A percentile compares a stretch with the other conserved stretches of the same genome.
phyloP scores from a whole-genome alignment of 805 yeast species.

The Wickerhamiella qilinensis region DNA sequence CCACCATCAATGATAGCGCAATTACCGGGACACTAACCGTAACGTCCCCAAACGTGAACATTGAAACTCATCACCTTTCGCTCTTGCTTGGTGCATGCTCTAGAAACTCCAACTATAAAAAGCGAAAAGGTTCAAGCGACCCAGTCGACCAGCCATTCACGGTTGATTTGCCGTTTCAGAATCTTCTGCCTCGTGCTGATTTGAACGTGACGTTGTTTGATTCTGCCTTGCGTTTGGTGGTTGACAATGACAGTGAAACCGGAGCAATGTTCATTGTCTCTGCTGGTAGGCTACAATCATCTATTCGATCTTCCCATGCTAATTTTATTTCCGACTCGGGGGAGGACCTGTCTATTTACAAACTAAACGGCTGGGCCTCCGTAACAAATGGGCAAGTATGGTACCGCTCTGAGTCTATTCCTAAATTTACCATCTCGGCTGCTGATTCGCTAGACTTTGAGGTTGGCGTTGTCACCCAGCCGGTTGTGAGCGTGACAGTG shows the following conservation, averaged over 20 bases:
- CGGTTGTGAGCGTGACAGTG: conserved; percentile 16
- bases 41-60: conserved; percentile 24
- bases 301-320: conserved; percentile 19
- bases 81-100: conserved; percentile 10
- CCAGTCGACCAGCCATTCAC: not conserved
- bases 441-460: conserved; percentile 13
- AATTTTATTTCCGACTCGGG: conserved; percentile 1
- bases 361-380: conserved; percentile 8
- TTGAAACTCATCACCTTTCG: conserved; percentile 23
- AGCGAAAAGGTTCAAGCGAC: not conserved
- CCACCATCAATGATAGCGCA: conserved; percentile 12
- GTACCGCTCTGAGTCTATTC: conserved; percentile 18
- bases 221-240: conserved; percentile 13
- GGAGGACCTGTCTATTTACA: conserved; percentile 4
- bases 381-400: conserved; percentile 10
- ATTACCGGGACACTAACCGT: conserved; percentile 14
- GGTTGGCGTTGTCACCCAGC: conserved; percentile 16
- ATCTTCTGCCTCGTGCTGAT: conserved; percentile 12
- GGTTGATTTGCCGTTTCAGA: conserved; percentile 8
- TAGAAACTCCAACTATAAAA: not conserved
- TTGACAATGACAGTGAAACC: conserved; percentile 5
- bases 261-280: conserved; percentile 21
- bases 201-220: conserved; percentile 10
- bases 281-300: conserved; percentile 20
- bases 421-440: conserved; percentile 16